These are phyloP conservation scores for Lecanoromycetidae sp. DNA, from an alignment of 2,329 filamentous ascomycete genomes.

Conservation along the genomic window DNA sequence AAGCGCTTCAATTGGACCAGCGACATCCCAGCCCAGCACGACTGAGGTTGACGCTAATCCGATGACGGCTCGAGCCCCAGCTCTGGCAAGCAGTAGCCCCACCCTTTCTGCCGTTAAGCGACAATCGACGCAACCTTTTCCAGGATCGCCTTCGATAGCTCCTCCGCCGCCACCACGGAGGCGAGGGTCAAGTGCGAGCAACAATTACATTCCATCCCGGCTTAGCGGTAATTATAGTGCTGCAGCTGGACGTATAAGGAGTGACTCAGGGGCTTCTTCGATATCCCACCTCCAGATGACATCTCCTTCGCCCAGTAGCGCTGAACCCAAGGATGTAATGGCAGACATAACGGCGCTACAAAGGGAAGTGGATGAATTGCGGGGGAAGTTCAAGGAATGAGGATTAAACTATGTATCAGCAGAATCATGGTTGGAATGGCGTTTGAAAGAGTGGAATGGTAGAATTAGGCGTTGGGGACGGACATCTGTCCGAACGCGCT, in stretches of 20 bases:
- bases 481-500: too few relatives aligned
- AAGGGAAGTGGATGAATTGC: slow-evolving; percentile 60
- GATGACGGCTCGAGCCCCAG: slow-evolving; percentile 10
- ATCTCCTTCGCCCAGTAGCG: slow-evolving; percentile 29
- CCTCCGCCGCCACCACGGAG: slow-evolving; percentile 35
- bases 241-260: slow-evolving; percentile 18
- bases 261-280: slow-evolving; percentile 16
- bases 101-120: slow-evolving; percentile 22
- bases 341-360: slow-evolving; percentile 61
- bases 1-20: not conserved
- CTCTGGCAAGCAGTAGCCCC: slow-evolving; percentile 21
- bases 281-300: slow-evolving; percentile 20
- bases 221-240: slow-evolving; percentile 16
- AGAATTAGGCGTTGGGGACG: too few relatives aligned
- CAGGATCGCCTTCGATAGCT: slow-evolving; percentile 20
- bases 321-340: slow-evolving; percentile 45
- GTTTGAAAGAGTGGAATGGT: too few relatives aligned
- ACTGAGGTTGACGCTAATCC: not conserved
- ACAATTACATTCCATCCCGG: slow-evolving; percentile 20
- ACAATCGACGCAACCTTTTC: slow-evolving; percentile 21
- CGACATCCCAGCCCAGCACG: not conserved
- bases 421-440: not conserved
- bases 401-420: not conserved
- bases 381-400: slow-evolving; percentile 25
- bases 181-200: slow-evolving; percentile 32